Conservation (phyloP, 2,329 filamentous ascomycete genomes). For the Purpureocillium lavendulum region DNA sequence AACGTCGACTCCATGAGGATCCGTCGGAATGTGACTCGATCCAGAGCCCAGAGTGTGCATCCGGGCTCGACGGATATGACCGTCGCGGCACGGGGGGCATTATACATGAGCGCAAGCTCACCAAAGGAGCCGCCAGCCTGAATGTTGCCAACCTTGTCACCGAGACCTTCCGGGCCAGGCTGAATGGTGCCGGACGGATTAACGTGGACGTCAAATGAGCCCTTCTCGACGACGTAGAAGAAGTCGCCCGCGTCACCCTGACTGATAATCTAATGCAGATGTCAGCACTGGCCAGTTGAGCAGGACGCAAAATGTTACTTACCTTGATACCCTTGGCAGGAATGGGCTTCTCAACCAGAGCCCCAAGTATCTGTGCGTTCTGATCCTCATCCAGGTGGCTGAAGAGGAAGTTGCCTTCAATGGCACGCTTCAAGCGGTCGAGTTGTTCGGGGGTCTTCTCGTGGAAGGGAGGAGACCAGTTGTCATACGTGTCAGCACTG, state of each 20-base stretch:
- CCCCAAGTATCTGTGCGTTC: slow-evolving; percentile 76
- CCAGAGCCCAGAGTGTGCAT: slow-evolving; percentile 86
- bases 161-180: slow-evolving; percentile 73
- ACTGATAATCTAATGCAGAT: slow-evolving; percentile 65
- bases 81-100: slow-evolving; percentile 89
- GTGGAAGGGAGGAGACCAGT: slow-evolving; percentile 82
- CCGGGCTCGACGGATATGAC: slow-evolving; percentile 73
- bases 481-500: slow-evolving; percentile 71
- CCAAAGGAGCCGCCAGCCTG: slow-evolving; percentile 89
- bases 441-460: slow-evolving; percentile 78
- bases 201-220: slow-evolving; percentile 85
- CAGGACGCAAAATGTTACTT: slow-evolving; percentile 9
- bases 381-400: slow-evolving; percentile 92
- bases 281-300: slow-evolving; percentile 13
- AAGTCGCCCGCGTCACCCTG: slow-evolving; percentile 95
- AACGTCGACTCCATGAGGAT: slow-evolving; percentile 98
- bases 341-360: slow-evolving; percentile 89
- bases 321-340: slow-evolving; percentile 79
- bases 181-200: slow-evolving; percentile 70
- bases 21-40: slow-evolving; percentile 91
- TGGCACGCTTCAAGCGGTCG: slow-evolving; percentile 67
- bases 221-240: slow-evolving; percentile 94
- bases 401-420: slow-evolving; percentile 88
- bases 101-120: slow-evolving; percentile 97
- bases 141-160: slow-evolving; percentile 72